Evolutionary conservation across 805 yeast genomes (phyloP).

Genomic region (Wickerhamiella azyma): DNA sequence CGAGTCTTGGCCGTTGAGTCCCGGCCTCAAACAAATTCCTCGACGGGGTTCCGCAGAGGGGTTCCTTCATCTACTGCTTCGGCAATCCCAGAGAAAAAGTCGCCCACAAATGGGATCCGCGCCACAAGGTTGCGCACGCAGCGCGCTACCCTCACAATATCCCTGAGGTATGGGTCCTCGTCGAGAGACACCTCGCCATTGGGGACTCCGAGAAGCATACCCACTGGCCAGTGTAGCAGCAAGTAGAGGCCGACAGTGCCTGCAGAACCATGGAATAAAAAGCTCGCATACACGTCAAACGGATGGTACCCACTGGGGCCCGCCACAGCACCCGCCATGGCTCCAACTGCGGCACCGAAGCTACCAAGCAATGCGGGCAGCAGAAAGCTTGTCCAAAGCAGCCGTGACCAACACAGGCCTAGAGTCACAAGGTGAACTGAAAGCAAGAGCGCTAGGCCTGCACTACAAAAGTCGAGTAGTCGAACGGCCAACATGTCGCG

Average conservation of each 20-base stretch:
- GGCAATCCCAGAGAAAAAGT: not conserved
- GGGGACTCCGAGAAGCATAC: not conserved
- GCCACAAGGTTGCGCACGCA: not conserved
- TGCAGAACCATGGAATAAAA: not conserved
- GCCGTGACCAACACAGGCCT: not conserved
- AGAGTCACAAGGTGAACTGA: not conserved
- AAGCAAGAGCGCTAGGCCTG: not conserved
- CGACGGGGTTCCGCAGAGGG: no score
- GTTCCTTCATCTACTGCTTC: not conserved
- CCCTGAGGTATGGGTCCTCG: not conserved
- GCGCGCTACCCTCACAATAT: not conserved
- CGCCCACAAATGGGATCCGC: not conserved
- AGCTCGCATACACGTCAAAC: not conserved
- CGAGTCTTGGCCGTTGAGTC: not conserved
- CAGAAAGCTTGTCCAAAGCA: not conserved
- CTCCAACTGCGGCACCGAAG: not conserved
- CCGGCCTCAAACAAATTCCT: no score
- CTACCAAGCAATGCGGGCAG: not conserved
- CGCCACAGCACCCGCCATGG: not conserved
- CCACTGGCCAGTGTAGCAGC: not conserved
- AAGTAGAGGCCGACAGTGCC: not conserved
- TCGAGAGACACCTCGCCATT: not conserved
- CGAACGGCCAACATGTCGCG: not conserved
- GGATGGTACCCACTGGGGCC: not conserved
- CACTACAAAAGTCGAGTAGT: not conserved